Conservation (phyloP, 192 early-diverging fungal genomes). For the Podila epigama region DNA sequence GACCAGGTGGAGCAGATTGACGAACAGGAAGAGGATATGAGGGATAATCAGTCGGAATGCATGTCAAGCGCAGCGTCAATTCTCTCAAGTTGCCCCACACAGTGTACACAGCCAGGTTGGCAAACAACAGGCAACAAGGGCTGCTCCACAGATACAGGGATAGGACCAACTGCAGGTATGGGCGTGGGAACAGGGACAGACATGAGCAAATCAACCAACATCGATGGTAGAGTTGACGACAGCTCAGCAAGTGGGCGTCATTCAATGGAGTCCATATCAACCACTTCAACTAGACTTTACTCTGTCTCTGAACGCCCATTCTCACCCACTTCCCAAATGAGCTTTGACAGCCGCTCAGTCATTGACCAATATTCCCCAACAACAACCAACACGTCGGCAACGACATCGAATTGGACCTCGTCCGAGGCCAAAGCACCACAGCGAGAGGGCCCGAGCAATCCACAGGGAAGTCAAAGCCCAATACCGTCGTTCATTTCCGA, state of each 20-base stretch:
- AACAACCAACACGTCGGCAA: not conserved
- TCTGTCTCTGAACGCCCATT: not conserved
- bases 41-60: constrained; percentile 11
- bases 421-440: constrained; percentile 22
- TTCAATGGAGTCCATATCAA: not conserved
- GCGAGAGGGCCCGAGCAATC: not conserved
- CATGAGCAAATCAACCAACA: not conserved
- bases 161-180: not conserved
- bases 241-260: not conserved
- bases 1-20: not conserved
- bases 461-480: constrained; percentile 18
- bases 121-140: not conserved
- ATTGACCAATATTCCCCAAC: not conserved
- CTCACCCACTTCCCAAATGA: not conserved
- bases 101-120: constrained; percentile 25
- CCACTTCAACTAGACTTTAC: not conserved
- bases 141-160: not conserved
- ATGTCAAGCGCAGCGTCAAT: constrained; percentile 30
- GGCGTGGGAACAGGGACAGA: no score
- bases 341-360: not conserved
- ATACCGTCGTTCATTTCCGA: constrained; percentile 41
- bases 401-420: not conserved
- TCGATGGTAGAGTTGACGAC: not conserved
- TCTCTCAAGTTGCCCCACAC: constrained; percentile 18
- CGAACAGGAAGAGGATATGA: constrained; percentile 6